Conservation (phyloP, 495 filamentous ascomycete species). For the Aspergillus indologenus region DNA sequence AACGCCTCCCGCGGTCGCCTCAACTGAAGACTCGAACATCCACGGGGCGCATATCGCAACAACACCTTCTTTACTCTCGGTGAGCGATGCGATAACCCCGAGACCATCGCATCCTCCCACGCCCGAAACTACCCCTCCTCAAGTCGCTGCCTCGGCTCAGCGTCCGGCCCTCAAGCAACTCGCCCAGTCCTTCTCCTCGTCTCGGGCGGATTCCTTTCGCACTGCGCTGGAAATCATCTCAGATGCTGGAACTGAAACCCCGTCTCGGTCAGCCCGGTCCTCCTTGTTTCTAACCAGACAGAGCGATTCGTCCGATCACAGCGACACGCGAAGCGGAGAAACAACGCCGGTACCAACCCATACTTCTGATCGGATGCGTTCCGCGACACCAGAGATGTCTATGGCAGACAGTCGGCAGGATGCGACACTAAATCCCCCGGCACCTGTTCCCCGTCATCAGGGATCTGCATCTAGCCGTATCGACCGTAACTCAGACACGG, state of each 20-base stretch:
- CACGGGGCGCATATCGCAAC: slow-evolving; percentile 23
- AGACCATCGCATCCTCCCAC: slow-evolving; percentile 68
- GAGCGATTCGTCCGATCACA: slow-evolving; percentile 12
- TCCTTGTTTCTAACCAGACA: slow-evolving; percentile 26
- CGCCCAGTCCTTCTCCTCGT: slow-evolving; percentile 38
- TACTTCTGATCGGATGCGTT: background rate
- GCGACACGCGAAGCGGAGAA: slow-evolving; percentile 4
- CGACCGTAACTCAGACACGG: background rate
- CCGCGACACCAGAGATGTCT: slow-evolving; percentile 1
- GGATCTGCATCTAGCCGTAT: background rate
- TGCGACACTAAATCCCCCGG: background rate
- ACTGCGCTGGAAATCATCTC: slow-evolving; percentile 66
- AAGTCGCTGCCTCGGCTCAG: slow-evolving; percentile 39
- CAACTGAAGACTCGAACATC: slow-evolving; percentile 21
- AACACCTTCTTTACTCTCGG: slow-evolving; percentile 23
- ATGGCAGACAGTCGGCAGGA: background rate
- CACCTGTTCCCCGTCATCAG: background rate
- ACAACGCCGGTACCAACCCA: background rate
- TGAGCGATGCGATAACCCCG: slow-evolving; percentile 49
- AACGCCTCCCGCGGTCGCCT: slow-evolving; percentile 37
- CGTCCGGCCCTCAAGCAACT: slow-evolving; percentile 38
- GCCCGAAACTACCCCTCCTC: slow-evolving; percentile 70
- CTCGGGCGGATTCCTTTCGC: slow-evolving; percentile 68
- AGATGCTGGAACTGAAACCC: slow-evolving; percentile 58
- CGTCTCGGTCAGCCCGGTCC: slow-evolving; percentile 23